Evolutionary conservation across 345 rosid genomes (phyloP).

Genomic region (Acer yangbiense): DNA sequence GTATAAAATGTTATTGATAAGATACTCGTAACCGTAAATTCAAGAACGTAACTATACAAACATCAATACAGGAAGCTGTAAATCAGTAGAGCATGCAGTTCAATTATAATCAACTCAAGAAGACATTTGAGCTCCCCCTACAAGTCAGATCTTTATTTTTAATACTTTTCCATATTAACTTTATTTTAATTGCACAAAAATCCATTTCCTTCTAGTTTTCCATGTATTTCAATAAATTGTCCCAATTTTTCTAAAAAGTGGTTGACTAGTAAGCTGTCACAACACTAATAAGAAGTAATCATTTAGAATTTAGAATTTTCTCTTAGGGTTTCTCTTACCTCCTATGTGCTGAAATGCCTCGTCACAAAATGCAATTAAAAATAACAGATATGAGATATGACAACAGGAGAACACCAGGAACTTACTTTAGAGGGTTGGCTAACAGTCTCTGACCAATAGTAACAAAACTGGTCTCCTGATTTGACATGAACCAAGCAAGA

Average conservation of each 20-base stretch:
- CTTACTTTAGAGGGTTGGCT: constrained; percentile 95
- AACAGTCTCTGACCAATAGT: constrained; percentile 96
- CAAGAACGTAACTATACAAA: neutral
- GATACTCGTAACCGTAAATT: neutral
- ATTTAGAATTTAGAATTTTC: neutral
- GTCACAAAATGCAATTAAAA: neutral
- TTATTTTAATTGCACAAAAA: neutral
- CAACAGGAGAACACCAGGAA: neutral
- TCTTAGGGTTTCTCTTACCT: neutral
- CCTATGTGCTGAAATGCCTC: no score
- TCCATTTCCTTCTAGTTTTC: neutral
- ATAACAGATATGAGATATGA: neutral
- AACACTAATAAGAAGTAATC: no score
- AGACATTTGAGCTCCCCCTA: neutral
- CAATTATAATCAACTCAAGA: neutral
- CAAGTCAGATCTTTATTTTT: neutral
- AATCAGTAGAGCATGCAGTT: neutral
- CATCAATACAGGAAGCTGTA: neutral
- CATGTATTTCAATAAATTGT: neutral
- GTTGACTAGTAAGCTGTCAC: neutral
- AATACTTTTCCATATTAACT: neutral
- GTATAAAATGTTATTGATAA: neutral
- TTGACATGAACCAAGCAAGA: constrained; percentile 99
- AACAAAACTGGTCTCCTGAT: constrained; percentile 99
- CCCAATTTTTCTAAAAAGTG: neutral